Conservation (phyloP, 768 basidiomycete species). For the Kwoniella bestiolae region DNA sequence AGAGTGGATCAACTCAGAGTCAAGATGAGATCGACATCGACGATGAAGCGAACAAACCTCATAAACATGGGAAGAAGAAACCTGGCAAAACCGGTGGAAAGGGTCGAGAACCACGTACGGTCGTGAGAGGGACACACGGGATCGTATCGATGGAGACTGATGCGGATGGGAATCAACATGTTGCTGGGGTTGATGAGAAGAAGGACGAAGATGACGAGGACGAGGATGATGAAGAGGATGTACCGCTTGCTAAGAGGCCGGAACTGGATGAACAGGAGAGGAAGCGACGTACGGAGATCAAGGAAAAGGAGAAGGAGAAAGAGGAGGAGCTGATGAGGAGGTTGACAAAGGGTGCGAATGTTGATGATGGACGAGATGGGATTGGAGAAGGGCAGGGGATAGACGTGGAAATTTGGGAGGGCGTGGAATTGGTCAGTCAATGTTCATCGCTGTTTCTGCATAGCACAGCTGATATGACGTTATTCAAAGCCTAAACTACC, state of each 20-base stretch:
- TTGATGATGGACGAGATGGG: constrained; percentile 61
- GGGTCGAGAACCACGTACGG: constrained; percentile 39
- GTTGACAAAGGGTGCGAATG: constrained; percentile 77
- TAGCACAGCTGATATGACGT: background rate
- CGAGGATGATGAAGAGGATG: constrained; percentile 64
- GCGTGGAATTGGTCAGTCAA: constrained; percentile 54
- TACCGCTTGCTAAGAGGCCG: constrained; percentile 62
- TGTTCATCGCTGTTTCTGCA: constrained; percentile 25
- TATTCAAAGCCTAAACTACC: constrained; percentile 54
- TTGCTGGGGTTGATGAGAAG: constrained; percentile 60
- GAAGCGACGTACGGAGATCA: constrained; percentile 40
- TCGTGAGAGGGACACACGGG: constrained; percentile 44
- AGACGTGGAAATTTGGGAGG: constrained; percentile 53
- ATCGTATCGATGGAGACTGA: constrained; percentile 51
- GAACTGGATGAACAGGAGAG: constrained; percentile 47
- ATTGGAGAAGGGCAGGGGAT: constrained; percentile 6
- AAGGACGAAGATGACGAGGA: constrained; percentile 26
- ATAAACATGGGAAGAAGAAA: constrained; percentile 42
- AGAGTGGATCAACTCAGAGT: constrained; percentile 10
- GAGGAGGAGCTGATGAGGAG: constrained; percentile 59
- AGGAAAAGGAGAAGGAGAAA: constrained; percentile 48
- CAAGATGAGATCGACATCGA: constrained; percentile 16
- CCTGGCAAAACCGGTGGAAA: constrained; percentile 39
- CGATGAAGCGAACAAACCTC: constrained; percentile 21
- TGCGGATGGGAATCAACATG: constrained; percentile 71